Conservation (phyloP, 1,139 yeast species). For the Magnusiomyces suaveolens region DNA sequence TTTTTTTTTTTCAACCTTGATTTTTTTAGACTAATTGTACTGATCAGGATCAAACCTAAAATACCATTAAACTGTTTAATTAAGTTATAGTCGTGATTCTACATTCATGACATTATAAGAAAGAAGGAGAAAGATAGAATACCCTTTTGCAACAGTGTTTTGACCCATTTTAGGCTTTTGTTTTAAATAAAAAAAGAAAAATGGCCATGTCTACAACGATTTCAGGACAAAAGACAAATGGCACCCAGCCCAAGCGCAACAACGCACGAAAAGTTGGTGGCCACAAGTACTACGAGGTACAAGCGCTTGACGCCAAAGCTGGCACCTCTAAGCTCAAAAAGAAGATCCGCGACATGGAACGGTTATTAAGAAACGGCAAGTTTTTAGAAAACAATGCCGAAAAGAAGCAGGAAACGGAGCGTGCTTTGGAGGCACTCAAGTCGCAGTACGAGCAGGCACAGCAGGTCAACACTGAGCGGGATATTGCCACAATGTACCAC, state of each 20-base stretch:
- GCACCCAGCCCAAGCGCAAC: not conserved
- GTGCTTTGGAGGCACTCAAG: slow-evolving; percentile 68
- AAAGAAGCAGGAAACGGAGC: slow-evolving; percentile 69
- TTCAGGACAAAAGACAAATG: not conserved
- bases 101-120: too few relatives aligned
- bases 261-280: not conserved
- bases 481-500: slow-evolving; percentile 70
- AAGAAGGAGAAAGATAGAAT: not conserved
- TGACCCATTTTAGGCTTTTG: too few relatives aligned
- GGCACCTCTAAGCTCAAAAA: slow-evolving; percentile 44
- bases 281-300: slow-evolving; percentile 1
- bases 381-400: slow-evolving; percentile 20
- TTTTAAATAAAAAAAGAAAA: not conserved
- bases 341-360: slow-evolving; percentile 76
- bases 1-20: too few relatives aligned
- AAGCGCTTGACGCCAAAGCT: not conserved
- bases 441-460: slow-evolving; percentile 54
- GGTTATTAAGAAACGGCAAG: slow-evolving; percentile 56
- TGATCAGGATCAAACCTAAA: too few relatives aligned
- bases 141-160: too few relatives aligned
- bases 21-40: too few relatives aligned
- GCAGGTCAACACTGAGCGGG: slow-evolving; percentile 43
- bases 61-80: too few relatives aligned
- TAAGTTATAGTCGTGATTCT: too few relatives aligned
- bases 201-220: not conserved